These are phyloP conservation scores for Dissoconium aciculare DNA, from an alignment of 2,329 filamentous ascomycete species.

Conservation along the genomic window DNA sequence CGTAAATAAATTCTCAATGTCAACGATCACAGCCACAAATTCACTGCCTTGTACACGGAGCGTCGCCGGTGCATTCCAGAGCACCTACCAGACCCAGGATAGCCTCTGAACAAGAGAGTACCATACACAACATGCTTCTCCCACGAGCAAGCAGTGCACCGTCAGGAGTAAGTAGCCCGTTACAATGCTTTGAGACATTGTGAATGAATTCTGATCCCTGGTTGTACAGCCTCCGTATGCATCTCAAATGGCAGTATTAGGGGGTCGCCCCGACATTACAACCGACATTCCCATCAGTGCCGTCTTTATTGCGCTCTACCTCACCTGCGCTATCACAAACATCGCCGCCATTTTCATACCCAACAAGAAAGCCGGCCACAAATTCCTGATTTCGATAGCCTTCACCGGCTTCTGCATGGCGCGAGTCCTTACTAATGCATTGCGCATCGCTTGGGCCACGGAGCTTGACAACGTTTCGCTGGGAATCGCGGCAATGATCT, in stretches of 20 bases:
- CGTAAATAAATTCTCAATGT: no score
- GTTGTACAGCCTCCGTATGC: slow-evolving; percentile 20
- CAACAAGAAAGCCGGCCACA: slow-evolving; percentile 22
- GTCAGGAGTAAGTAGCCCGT: no score
- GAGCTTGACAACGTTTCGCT: slow-evolving; percentile 18
- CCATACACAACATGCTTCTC: no score
- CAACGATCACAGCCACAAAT: no score
- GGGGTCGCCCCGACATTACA: slow-evolving; percentile 23
- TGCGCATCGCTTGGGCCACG: slow-evolving; percentile 22
- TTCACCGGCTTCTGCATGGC: slow-evolving; percentile 33
- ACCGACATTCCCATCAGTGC: slow-evolving; percentile 29
- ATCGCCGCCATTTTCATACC: slow-evolving; percentile 31
- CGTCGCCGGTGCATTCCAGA: no score
- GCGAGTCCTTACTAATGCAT: slow-evolving; percentile 26
- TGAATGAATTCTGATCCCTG: no score
- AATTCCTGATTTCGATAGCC: slow-evolving; percentile 27
- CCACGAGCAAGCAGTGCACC: no score
- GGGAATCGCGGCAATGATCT: slow-evolving; percentile 20
- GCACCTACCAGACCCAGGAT: no score
- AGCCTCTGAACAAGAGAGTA: no score
- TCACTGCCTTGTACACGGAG: no score
- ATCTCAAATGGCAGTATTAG: slow-evolving; percentile 19
- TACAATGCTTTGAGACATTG: no score
- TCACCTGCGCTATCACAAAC: slow-evolving; percentile 26
- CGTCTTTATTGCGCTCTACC: slow-evolving; percentile 30